Conservation (phyloP, 2,329 filamentous ascomycete species). For the Paracamarosporium sp. region DNA sequence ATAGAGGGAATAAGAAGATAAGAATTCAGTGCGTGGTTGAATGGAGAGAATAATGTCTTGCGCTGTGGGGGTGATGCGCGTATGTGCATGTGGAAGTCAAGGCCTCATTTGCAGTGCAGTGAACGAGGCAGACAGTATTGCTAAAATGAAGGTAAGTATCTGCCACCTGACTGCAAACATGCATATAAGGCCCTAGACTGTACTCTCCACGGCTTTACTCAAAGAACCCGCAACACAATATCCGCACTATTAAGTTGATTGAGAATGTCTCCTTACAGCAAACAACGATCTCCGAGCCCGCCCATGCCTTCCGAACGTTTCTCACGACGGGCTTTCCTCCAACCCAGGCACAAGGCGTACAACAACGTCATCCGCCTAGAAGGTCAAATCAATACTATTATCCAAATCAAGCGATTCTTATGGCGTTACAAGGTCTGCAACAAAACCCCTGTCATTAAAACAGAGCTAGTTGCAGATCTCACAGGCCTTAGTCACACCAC, state of each 20-base stretch:
- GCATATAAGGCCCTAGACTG: neutral
- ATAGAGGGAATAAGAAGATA: neutral
- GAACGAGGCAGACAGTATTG: too few relatives aligned
- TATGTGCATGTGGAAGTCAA: neutral
- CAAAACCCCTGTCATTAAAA: neutral
- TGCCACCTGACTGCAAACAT: too few relatives aligned
- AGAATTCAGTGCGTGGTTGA: neutral
- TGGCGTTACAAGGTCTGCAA: neutral
- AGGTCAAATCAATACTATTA: slow-evolving; percentile 10
- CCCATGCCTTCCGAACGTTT: neutral
- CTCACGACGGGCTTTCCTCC: neutral
- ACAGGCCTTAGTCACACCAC: neutral
- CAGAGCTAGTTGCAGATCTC: neutral
- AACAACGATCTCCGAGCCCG: neutral
- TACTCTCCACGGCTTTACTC: neutral
- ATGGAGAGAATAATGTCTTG: neutral
- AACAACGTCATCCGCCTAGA: slow-evolving; percentile 14
- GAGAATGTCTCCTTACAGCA: neutral
- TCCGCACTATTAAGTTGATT: neutral
- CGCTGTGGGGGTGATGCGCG: neutral
- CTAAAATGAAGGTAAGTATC: too few relatives aligned
- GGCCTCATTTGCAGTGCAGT: neutral
- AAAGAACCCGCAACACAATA: neutral
- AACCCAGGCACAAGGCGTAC: neutral
- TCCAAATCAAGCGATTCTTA: slow-evolving; percentile 5